Base-by-base conservation (phyloP, 768 basidiomycete genomes). In the Suillus paluster region DNA sequence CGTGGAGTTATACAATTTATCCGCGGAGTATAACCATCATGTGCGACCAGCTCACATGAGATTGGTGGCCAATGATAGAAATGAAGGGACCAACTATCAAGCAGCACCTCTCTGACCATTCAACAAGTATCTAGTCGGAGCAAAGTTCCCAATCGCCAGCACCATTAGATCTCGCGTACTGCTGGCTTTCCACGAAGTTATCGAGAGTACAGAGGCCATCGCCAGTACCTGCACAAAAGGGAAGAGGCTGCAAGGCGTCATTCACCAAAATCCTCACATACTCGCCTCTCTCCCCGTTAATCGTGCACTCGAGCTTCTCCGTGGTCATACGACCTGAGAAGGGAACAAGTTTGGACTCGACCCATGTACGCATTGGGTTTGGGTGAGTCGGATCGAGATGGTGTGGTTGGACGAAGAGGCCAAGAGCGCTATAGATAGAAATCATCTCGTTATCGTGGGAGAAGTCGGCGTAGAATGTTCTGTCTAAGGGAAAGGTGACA, bases 361-460 rank as follows among this genome's bases (percentile, higher is more conserved):
- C 62, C 89, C 90, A 93, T 1, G 78, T 70, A 15, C 81, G 72
- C 21, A 7, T n/a, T 11, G 46, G 23, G 33, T 72, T 66, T 5
- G 39, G 64, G 7, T 45, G 38, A 19, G 33, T 57, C 5, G 67
- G 62, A 30, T 67, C 50, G 23, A 70, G 27, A 11, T 56, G 15
- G 58, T 46, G 66, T 77, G 83, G n/a, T 59, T 72, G 73, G 79
- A 82, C 58, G 80, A 80, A 59, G 10, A 82, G 65, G 78, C 92
- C 74, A 79, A 85, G 57, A 69, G 91, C 73, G 70, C 80, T 66
- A 63, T 86, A 89, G 59, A 94, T 87, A 25, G 91, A 86, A 52
- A 90, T 79, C 85, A 95, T 90, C 69, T 88, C 76, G 73, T 93
- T 90, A 70, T 95, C 93, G 71, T 95, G 93, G 9, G 90, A 86